Base-by-base conservation (phyloP, 768 basidiomycete species). In the Suillus luteus region DNA sequence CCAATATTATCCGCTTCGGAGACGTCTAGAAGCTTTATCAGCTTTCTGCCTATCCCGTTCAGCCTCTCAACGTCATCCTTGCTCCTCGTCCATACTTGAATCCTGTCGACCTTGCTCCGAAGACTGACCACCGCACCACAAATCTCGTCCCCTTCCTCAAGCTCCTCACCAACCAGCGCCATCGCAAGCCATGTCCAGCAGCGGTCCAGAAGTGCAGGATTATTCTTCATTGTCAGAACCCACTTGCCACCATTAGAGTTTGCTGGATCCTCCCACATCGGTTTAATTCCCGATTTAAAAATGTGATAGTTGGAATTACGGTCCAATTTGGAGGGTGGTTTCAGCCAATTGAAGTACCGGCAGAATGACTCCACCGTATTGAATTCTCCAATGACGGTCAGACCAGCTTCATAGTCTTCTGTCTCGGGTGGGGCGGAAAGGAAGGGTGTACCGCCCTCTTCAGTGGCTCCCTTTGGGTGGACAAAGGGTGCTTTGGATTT, bases 261-360 rank as follows among this genome's bases (percentile, higher is more conserved):
- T 61, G 93, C 92, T 37, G 86, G 85, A 74, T 96, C 95, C 78
- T 96, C 95, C 95, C 95, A 97, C 95, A 97, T 96, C 15, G 93
- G 93, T 72, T 94, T 93, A 80, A 95, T 95, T 19, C 92, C 92
- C 24, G 86, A 83, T 78, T 96, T 96, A 86, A 98, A 97, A 62
- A 98, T 83, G 73, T 98, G 95, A 70, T 96, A 95, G 78, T 97
- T 98, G 54, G 91, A 90, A 77, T 93, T 94, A 70, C 88, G 88
- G 70, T 95, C 92, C 40, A 96, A 85, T 70, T 87, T 86, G 40
- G 92, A 93, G 12, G 95, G 95, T 0, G 91, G 91, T 76, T 95
- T 95, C 66, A 94, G 87, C 93, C 93, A 95, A 77, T 95, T 94
- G 82, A 93, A 92, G 79, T 93, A 93, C 22, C 93, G 86, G 76